Percentiles rank a stretch among this genome's conserved stretches.
Evolutionary conservation across 192 early-diverging fungal species (phyloP).

Genomic region (Mortierella alpina): DNA sequence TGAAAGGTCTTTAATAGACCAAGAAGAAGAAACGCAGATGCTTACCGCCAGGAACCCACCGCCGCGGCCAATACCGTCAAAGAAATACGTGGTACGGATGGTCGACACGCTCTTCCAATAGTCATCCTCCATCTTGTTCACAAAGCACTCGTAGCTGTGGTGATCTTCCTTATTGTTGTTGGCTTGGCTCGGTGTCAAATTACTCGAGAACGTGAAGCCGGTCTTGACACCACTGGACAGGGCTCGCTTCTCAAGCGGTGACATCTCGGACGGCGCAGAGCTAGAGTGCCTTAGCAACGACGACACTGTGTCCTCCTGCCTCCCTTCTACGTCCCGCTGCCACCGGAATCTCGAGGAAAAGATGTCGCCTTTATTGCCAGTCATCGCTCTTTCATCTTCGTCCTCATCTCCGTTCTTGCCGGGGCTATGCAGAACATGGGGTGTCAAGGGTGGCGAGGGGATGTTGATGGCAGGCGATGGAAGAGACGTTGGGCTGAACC

Average conservation of each 20-base stretch:
- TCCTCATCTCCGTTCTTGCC: neutral
- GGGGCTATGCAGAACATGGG: neutral
- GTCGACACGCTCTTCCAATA: constrained; percentile 52
- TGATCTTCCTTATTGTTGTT: constrained; percentile 13
- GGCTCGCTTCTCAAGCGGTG: constrained; percentile 5
- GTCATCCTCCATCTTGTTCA: constrained; percentile 39
- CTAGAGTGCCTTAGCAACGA: constrained; percentile 9
- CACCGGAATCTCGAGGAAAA: constrained; percentile 27
- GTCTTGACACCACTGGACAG: neutral
- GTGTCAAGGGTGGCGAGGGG: constrained; percentile 39
- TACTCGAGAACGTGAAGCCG: constrained; percentile 46
- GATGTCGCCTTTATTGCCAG: neutral
- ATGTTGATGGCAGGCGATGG: constrained; percentile 19
- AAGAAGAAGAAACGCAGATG: too few species aligned
- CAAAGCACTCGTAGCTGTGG: constrained; percentile 43
- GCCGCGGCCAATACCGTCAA: constrained; percentile 53
- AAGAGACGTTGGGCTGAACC: neutral
- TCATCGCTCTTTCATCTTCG: neutral
- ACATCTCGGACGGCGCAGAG: constrained; percentile 39
- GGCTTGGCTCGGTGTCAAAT: constrained; percentile 6
- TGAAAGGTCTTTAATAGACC: too few species aligned
- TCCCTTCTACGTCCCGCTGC: neutral
- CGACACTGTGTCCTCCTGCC: neutral
- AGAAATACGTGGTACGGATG: constrained; percentile 49
- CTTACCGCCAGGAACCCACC: constrained; percentile 50